Base-by-base conservation (phyloP, 345 rosid species). In the Citrus sp. region DNA sequence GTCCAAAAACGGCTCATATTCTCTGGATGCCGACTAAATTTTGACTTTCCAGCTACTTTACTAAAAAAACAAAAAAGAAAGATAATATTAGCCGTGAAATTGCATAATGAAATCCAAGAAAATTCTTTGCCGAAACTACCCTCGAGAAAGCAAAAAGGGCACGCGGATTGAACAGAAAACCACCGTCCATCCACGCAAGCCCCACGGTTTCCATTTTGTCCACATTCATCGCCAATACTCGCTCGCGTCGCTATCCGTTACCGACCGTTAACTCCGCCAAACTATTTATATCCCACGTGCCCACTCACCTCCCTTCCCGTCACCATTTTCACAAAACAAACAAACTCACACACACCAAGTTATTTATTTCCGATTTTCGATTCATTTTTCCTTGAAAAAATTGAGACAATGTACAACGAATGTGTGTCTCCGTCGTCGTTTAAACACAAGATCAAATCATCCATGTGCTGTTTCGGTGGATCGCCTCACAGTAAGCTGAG, bases 401-500 rank as follows among this genome's bases (percentile, higher is more conserved):
- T 21, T 72, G 1, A 40, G 69, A 70, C 13, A 61, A 86, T 84
- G 80, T 32, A 75, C 72, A 75, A 61, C 37, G 88, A 82, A 62
- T 81, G 77, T 28, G 21, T 7, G 56, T 81, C 89, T 67, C 85
- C 90, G 0, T 88, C 90, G 0, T 88, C 93, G 18, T 73, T 85
- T 18, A 84, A 68, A 55, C 54, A 54, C 75, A 84, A 14, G 76
- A 79, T 84, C 76, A 88, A 86, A 68, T 82, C 89, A 34, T 82
- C 89, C 32, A 79, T 91, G 22, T 82, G 88, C 34, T 89, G 92
- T 67, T 83, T 91, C 83, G 82, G 81, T 37, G 54, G 74, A 7
- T 51, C 75, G 49, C 7, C 25, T 3, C 56, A 30, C 19, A 8
- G 46, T 37, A 56, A 64, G 78, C 70, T 75, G 0, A 42, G 65